Evolutionary conservation across 2,329 filamentous ascomycete genomes (phyloP).

Genomic region (Cryoendolithus antarcticus): DNA sequence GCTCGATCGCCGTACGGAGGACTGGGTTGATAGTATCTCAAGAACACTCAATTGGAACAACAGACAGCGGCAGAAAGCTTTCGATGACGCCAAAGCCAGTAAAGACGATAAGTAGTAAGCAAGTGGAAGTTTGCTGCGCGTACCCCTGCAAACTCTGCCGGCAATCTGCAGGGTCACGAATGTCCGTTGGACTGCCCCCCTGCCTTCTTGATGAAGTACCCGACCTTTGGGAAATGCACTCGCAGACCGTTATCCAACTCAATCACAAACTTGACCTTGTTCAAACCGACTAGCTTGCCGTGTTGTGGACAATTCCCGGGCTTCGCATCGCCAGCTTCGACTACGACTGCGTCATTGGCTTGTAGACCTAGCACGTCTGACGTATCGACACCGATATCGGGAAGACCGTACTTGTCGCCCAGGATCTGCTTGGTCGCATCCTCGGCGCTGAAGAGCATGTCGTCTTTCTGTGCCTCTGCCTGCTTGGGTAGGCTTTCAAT

Average conservation of each 20-base stretch:
- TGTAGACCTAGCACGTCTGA: constrained; percentile 9
- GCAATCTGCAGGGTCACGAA: too few relatives aligned
- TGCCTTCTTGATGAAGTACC: constrained; percentile 2
- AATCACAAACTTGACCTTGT: constrained; percentile 2
- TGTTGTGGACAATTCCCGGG: constrained; percentile 11
- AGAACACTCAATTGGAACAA: constrained; percentile 74
- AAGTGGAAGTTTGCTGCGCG: not conserved
- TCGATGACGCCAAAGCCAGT: constrained; percentile 23
- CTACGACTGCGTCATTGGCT: constrained; percentile 8
- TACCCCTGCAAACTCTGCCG: too few relatives aligned
- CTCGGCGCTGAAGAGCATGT: constrained; percentile 11
- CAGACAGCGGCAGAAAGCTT: constrained; percentile 60
- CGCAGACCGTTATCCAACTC: constrained; percentile 4
- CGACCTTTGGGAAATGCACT: constrained; percentile 4
- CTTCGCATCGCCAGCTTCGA: constrained; percentile 12
- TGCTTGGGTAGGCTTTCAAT: constrained; percentile 9
- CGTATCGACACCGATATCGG: constrained; percentile 8
- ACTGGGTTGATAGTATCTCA: constrained; percentile 73
- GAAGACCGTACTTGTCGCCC: constrained; percentile 7
- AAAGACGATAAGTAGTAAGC: not conserved
- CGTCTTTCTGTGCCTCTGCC: constrained; percentile 7
- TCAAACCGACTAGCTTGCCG: constrained; percentile 9
- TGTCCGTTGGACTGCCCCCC: too few relatives aligned
- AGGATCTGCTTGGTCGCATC: constrained; percentile 9
- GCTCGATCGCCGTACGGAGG: constrained; percentile 56